Conservation (phyloP, 2,329 filamentous ascomycete species). For the Coccinonectria pachysandricola region DNA sequence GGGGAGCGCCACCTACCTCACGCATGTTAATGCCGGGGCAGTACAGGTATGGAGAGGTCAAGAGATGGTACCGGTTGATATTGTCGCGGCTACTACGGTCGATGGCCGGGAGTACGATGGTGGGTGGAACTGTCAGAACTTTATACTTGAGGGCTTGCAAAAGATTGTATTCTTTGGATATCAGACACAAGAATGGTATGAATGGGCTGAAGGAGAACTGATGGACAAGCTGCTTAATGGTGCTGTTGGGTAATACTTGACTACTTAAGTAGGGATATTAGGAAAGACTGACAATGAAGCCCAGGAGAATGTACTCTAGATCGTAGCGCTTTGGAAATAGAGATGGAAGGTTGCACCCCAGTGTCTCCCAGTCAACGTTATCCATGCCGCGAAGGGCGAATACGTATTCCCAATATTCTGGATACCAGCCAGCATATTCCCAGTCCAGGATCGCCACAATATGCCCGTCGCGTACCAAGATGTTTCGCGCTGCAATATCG, state of each 20-base stretch:
- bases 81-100: neutral
- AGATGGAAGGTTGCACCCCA: slow-evolving; percentile 3
- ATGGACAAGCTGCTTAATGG: neutral
- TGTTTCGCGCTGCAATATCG: slow-evolving; percentile 7
- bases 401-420: slow-evolving; percentile 7
- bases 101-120: neutral
- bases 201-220: slow-evolving; percentile 1
- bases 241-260: neutral
- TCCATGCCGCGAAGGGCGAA: slow-evolving; percentile 7
- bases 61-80: slow-evolving; percentile 1
- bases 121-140: slow-evolving; percentile 2
- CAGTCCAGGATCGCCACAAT: slow-evolving; percentile 6
- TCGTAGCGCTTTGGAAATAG: slow-evolving; percentile 5
- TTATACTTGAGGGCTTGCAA: slow-evolving; percentile 2
- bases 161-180: slow-evolving; percentile 1
- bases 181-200: slow-evolving; percentile 2
- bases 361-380: slow-evolving; percentile 8
- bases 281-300: slow-evolving; percentile 3
- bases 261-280: neutral
- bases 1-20: neutral
- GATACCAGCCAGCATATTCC: slow-evolving; percentile 8
- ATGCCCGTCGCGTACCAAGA: slow-evolving; percentile 5
- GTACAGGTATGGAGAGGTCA: neutral
- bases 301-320: slow-evolving; percentile 7
- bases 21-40: slow-evolving; percentile 2